Base-by-base conservation (phyloP, 202 grass and related monocot genomes). In the Eragrostis tef region DNA sequence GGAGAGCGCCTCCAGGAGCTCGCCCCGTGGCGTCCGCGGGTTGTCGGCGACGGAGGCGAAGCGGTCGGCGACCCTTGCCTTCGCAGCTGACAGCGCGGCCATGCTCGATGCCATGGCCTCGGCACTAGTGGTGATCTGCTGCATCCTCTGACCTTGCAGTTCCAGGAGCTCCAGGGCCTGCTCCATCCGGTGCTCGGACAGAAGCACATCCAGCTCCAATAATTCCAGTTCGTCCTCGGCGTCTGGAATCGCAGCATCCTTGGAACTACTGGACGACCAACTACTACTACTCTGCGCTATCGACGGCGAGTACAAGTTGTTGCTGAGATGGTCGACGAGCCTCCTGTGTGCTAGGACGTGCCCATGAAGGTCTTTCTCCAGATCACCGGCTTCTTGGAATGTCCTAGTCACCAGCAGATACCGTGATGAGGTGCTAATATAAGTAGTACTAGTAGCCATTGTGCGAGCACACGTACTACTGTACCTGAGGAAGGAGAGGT, bases 401-500 rank as follows among this genome's bases (percentile, higher is more conserved):
- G 86, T 80, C 50, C 91, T 89, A 75, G 49, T 7, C 17, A 39
- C 34, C 4, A 39, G 34, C 1, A 39, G 34, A 39, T 39, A 39
- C 29, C 29, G 3, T 31, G 29, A 31, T 3, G 29, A 31, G 29
- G 29, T 31, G 3, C 29, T 31, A 31, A 31, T 3, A n/a, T n/a
- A n/a, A n/a, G n/a, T n/a, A n/a, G n/a, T n/a, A n/a, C n/a, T n/a
- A n/a, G n/a, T 31, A 31, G 29, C 29, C 1, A 31, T 31, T 31
- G 29, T 31, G 29, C 29, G 6, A 39, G 34, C 34, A 39, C 34
- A n/a, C 34, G 34, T 39, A 39, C 34, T 39, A 19, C 29, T 21
- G 3, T 87, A 89, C 90, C 87, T 86, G 11, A 81, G 24, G 78
- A 93, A 93, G 45, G 85, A 74, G 6, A 85, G 42, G 57, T 90